Percentiles rank a stretch among this genome's conserved stretches.
Conservation (phyloP, 2,329 filamentous ascomycete species). For the Exophiala sp. region DNA sequence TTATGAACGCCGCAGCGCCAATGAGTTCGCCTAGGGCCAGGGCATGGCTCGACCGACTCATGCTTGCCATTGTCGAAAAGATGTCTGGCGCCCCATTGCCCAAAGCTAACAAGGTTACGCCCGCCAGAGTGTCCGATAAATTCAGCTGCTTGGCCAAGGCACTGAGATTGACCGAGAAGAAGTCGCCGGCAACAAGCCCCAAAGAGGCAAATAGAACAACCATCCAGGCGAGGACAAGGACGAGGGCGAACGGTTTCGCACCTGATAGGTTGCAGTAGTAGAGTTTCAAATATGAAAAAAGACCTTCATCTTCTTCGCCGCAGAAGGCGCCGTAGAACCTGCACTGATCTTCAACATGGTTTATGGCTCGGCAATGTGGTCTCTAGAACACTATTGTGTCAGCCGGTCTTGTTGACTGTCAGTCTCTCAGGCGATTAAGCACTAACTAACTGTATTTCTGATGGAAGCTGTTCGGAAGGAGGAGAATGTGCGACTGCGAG, state of each 20-base stretch:
- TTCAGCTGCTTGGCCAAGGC: conserved; percentile 86
- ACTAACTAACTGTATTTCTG: too few relatives aligned
- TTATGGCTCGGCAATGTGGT: too few relatives aligned
- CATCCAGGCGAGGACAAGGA: conserved; percentile 75
- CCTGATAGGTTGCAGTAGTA: conserved; percentile 79
- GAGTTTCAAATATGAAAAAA: conserved; percentile 65
- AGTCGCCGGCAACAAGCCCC: conserved; percentile 95
- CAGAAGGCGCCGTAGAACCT: too few relatives aligned
- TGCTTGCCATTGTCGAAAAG: conserved; percentile 96
- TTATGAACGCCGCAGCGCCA: conserved; percentile 93
- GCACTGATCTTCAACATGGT: too few relatives aligned
- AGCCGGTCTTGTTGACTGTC: too few relatives aligned
- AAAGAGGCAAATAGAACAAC: conserved; percentile 92
- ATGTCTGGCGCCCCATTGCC: conserved; percentile 98
- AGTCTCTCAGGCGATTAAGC: too few relatives aligned
- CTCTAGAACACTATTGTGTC: too few relatives aligned
- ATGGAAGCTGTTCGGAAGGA: too few relatives aligned
- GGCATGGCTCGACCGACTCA: conserved; percentile 95
- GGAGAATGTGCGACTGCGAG: too few relatives aligned
- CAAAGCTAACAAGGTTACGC: conserved; percentile 93
- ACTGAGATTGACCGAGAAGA: conserved; percentile 94
- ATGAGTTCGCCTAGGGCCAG: conserved; percentile 93
- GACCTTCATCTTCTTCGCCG: too few relatives aligned
- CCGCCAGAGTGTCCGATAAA: conserved; percentile 91
- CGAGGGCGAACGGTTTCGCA: conserved; percentile 72